phyloP scores from a whole-genome alignment of 2,329 filamentous ascomycete species.

The Neonectria punicea region DNA sequence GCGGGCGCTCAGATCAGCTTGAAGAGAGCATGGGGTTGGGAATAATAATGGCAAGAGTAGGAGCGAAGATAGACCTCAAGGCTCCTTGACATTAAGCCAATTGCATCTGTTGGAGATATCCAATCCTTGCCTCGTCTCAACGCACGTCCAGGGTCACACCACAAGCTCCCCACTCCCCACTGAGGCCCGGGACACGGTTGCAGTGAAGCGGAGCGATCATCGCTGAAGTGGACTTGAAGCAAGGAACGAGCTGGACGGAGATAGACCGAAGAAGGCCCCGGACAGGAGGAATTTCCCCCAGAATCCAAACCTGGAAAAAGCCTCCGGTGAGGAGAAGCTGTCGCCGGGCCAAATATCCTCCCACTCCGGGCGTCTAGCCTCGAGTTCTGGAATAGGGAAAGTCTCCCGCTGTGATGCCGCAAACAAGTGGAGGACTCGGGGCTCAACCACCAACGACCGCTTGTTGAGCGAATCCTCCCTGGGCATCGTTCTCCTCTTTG shows the following conservation, averaged over 20 bases:
- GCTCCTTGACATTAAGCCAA: neutral
- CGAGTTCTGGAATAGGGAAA: neutral
- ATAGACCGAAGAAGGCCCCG: slow-evolving; percentile 10
- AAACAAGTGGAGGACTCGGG: slow-evolving; percentile 7
- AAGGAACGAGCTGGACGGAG: neutral
- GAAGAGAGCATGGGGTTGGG: slow-evolving; percentile 62
- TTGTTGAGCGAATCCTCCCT: neutral
- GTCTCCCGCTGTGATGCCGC: neutral
- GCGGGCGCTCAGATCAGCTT: slow-evolving; percentile 58
- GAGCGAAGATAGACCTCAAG: neutral
- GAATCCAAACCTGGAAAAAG: neutral
- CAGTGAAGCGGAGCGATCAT: slow-evolving; percentile 8
- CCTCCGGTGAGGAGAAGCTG: neutral
- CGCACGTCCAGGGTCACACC: neutral
- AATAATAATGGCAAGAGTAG: slow-evolving; percentile 3
- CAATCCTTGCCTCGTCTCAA: slow-evolving; percentile 1
- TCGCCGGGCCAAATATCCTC: neutral
- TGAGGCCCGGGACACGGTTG: slow-evolving; percentile 1
- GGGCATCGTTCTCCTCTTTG: neutral
- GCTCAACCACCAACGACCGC: neutral
- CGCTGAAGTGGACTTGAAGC: neutral
- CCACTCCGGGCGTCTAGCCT: neutral
- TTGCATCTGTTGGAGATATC: neutral
- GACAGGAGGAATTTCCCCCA: neutral
- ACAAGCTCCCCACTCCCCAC: slow-evolving; percentile 15